A percentile compares a stretch with the other conserved stretches of the same genome.
Conservation (phyloP, 129 eudicot genomes). For the Centella asiatica region DNA sequence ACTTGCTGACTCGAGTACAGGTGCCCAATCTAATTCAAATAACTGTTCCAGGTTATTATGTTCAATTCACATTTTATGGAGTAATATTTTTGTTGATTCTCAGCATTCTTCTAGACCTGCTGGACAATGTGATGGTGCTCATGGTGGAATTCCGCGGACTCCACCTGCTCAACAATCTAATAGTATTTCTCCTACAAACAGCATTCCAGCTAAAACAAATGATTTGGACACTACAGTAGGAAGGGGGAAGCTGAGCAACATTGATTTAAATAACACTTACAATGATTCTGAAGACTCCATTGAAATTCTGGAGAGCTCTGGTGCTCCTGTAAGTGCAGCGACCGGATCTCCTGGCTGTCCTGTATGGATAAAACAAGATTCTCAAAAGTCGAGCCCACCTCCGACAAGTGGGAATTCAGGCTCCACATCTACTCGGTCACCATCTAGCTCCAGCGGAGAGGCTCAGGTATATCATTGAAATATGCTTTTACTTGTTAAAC, state of each 20-base stretch:
- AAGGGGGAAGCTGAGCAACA: constrained; percentile 16
- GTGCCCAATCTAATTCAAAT: not conserved
- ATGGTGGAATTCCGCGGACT: not conserved
- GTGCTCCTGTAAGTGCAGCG: constrained; percentile 4
- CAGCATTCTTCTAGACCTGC: constrained; percentile 9
- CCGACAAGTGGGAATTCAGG: constrained; percentile 30
- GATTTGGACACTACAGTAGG: constrained; percentile 12
- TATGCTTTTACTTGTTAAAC: not conserved
- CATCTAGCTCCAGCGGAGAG: constrained; percentile 27
- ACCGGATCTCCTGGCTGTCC: constrained; percentile 18
- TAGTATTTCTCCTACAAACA: not conserved
- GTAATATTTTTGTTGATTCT: not conserved
- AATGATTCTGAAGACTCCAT: constrained; percentile 21
- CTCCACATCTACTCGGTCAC: constrained; percentile 23
- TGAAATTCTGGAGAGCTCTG: constrained; percentile 17
- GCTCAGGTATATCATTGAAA: constrained; percentile 8
- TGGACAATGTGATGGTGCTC: constrained; percentile 6
- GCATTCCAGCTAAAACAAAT: constrained; percentile 9
- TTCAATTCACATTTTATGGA: not conserved
- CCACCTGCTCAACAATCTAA: not conserved
- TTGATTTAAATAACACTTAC: constrained; percentile 22
- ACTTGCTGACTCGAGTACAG: constrained; percentile 12
- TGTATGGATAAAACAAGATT: constrained; percentile 5
- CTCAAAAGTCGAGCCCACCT: constrained; percentile 24
- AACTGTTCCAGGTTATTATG: not conserved